Base-by-base conservation (phyloP, 2,329 filamentous ascomycete genomes). In the Cercospora zeina region DNA sequence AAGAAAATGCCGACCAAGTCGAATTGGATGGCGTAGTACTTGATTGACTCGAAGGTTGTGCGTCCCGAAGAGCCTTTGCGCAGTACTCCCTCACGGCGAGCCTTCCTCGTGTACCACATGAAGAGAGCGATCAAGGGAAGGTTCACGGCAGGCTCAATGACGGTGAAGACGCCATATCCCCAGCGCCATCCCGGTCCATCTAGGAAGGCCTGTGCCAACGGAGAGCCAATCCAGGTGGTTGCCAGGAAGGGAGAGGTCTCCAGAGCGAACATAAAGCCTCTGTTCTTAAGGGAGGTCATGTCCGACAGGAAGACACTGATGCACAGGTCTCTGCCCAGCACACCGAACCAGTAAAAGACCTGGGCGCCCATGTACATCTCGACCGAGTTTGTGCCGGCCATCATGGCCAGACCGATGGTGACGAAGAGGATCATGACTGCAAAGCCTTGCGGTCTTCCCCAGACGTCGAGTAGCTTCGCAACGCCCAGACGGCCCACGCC, bases 301-400 rank as follows among this genome's bases (percentile, higher is more conserved):
- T 90, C 88, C 19, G 87, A 85, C 62, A 88, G 83, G 69, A 90
- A 86, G 30, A 90, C 82, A 62, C 82, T 82, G 11, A 89, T 77
- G 33, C 82, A 81, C 68, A 87, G 89, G 50, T 81, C 79, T 24
- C 89, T 75, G 10, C 85, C 86, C 10, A 83, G 81, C 33, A 51
- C 14, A 9, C 56, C 60, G 36, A 62, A 55, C 36, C 53, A 47
- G 49, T 62, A 59, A 9, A 59, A 59, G 16, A 59, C 45, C n/a
- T 62, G 60, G 7, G 51, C 49, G 1, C 49, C 51, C 59, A 53
- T 36, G 54, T 64, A 62, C 24, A 63, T 62, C 31, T 83, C 75
- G 11, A 89, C 80, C 62, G 83, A 83, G 3, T 80, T 78, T 72
- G 83, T 89, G 1, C 79, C 80, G 10, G 89, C 89, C 79, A 89